A percentile compares a stretch with the other conserved stretches of the same genome.
Conservation (phyloP, 345 rosid genomes). For the Orychophragmus violaceus region DNA sequence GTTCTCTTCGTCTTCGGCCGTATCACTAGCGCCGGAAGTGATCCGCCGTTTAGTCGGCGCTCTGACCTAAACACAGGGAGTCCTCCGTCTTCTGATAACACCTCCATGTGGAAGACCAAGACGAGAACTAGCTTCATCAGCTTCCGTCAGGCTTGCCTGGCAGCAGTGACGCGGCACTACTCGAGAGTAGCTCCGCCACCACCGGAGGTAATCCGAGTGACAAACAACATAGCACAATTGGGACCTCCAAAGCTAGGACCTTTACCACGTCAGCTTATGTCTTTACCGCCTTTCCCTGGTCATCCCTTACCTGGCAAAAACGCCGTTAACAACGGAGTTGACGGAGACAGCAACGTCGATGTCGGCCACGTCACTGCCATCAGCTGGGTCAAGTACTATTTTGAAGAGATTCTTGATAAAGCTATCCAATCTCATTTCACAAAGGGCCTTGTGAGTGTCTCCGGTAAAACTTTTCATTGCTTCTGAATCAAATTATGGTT, state of each 20-base stretch:
- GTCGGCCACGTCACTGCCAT: conserved; percentile 54
- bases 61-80: not conserved
- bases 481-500: not conserved
- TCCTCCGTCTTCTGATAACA: not conserved
- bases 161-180: conserved; percentile 26
- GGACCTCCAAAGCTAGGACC: conserved; percentile 54
- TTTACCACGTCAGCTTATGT: conserved; percentile 81
- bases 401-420: conserved; percentile 51
- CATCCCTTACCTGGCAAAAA: conserved; percentile 46
- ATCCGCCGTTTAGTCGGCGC: conserved; percentile 2
- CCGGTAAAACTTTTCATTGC: conserved; percentile 13
- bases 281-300: conserved; percentile 75
- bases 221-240: conserved; percentile 52
- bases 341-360: conserved; percentile 1
- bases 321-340: conserved; percentile 21
- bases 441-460: conserved; percentile 70
- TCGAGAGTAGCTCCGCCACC: conserved; percentile 54
- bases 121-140: not conserved
- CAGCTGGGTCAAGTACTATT: conserved; percentile 81
- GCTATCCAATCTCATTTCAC: conserved; percentile 70
- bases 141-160: not conserved
- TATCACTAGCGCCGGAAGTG: not conserved
- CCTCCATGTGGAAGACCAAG: not conserved
- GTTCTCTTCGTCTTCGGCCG: conserved; percentile 1
- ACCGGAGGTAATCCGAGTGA: conserved; percentile 50